phyloP scores from a whole-genome alignment of 208 protist species.

The Crithidia mellificae region DNA sequence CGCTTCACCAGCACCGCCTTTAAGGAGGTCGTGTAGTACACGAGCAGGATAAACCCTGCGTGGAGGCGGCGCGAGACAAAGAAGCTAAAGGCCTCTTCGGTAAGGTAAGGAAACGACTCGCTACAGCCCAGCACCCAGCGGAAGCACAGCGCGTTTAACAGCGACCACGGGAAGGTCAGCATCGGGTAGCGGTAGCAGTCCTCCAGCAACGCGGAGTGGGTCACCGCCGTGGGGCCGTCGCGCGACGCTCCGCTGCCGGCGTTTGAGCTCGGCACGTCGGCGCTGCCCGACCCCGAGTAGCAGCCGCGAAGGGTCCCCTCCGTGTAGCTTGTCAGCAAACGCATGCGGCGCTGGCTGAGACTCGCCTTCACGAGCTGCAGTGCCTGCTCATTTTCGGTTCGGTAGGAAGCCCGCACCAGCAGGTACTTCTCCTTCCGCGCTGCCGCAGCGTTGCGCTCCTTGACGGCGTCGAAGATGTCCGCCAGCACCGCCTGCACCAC shows the following conservation, averaged over 20 bases:
- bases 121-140: conserved; percentile 55
- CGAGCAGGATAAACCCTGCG: conserved; percentile 49
- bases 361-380: conserved; percentile 44
- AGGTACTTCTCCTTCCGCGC: conserved; percentile 29
- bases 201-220: conserved; percentile 1
- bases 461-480: conserved; percentile 28
- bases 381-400: conserved; percentile 36
- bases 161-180: conserved; percentile 47
- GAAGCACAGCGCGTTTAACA: conserved; percentile 54
- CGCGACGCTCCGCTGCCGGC: background rate
- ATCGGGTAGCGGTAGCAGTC: conserved; percentile 16
- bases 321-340: conserved; percentile 40
- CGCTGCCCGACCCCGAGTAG: background rate
- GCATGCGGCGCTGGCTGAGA: conserved; percentile 38
- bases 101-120: conserved; percentile 40
- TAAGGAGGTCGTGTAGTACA: conserved; percentile 44
- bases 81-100: conserved; percentile 56
- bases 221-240: background rate
- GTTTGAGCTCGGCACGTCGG: background rate
- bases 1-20: conserved; percentile 46
- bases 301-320: conserved; percentile 20
- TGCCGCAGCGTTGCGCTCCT: conserved; percentile 21
- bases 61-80: conserved; percentile 61
- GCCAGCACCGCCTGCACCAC: conserved; percentile 24
- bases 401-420: conserved; percentile 23